Conservation (phyloP, 192 early-diverging fungal genomes). For the Linnemannia hyalina region DNA sequence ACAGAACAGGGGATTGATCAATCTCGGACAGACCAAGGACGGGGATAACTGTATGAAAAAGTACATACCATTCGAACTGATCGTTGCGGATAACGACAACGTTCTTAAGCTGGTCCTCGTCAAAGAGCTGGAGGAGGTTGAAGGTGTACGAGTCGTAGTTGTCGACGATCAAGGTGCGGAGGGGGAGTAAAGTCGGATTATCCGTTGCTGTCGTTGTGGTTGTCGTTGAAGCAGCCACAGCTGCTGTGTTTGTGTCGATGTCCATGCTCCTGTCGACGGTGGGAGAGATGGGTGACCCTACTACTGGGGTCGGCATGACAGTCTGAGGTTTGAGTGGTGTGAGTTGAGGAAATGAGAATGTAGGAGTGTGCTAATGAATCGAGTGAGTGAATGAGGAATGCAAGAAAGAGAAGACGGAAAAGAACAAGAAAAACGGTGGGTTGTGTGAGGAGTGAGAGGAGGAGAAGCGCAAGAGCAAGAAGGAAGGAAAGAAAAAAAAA, state of each 20-base stretch:
- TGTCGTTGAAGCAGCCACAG: background rate
- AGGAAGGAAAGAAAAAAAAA: background rate
- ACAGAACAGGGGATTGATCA: background rate
- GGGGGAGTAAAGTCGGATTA: background rate
- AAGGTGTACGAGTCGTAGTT: slow-evolving; percentile 99
- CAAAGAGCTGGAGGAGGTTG: slow-evolving; percentile 88
- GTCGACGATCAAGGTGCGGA: slow-evolving; percentile 87
- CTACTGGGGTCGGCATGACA: background rate
- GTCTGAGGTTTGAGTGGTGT: background rate
- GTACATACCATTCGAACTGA: slow-evolving; percentile 84
- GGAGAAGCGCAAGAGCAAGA: background rate
- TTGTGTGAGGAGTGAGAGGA: background rate
- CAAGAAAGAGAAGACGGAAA: background rate
- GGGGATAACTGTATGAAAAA: background rate
- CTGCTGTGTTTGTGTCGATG: background rate
- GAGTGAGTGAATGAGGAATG: background rate
- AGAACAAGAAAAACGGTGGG: background rate
- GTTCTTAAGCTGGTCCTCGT: slow-evolving; percentile 52
- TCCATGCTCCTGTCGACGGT: background rate
- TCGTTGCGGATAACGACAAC: slow-evolving; percentile 93
- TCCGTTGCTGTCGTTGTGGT: background rate
- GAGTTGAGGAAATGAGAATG: background rate
- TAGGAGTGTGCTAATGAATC: background rate
- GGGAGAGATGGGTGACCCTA: background rate
- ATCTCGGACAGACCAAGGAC: background rate